Base-by-base conservation (phyloP, 2,329 filamentous ascomycete species). In the Fusarium sp. region DNA sequence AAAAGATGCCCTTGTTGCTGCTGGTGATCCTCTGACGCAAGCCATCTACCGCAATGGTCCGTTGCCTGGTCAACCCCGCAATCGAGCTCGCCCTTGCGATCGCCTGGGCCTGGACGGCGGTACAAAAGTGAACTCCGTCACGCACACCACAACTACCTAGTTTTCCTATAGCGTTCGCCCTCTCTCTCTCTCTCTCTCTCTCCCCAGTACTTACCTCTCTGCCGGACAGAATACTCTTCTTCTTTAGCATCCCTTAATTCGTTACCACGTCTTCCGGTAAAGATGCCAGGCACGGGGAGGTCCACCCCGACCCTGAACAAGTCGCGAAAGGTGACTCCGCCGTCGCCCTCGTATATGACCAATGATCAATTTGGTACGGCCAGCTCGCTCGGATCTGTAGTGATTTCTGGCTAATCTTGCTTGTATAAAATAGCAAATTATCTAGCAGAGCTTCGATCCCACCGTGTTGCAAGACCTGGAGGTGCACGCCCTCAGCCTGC, bases 381-480 rank as follows among this genome's bases (percentile, higher is more conserved):
- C 42, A 56, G 53, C 54, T 40, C 36, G 18, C 36, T 40, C 16
- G 16, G 16, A 51, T 25, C 42, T 40, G 7, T 20, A 34, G 29
- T 29, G 36, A 44, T 53, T 55, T 36, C 54, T 72, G 33, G 60
- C 73, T 75, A 71, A 77, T 64, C 54, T 31, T 40, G 31, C 33
- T 38, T 62, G 53, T 61, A 25, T 40, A 58, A 38, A 69, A 65
- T 79, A 93, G 91, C 89, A 70, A 83, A 84, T 65, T 94, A 93
- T 78, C 86, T 93, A 34, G 84, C 89, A 72, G 87, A 90, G 71
- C 85, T 95, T 34, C 89, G 92, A 71, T 87, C 85, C 71, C 91
- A 87, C 78, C 88, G 90, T 56, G 83, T 88, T 61, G 83, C 86
- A 34, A 86, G 91, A 61, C 91, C 91, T 8, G 90, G 88, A 61